Evolutionary conservation across 2,329 filamentous ascomycete genomes (phyloP).

Genomic region (Colletotrichum higginsianum): DNA sequence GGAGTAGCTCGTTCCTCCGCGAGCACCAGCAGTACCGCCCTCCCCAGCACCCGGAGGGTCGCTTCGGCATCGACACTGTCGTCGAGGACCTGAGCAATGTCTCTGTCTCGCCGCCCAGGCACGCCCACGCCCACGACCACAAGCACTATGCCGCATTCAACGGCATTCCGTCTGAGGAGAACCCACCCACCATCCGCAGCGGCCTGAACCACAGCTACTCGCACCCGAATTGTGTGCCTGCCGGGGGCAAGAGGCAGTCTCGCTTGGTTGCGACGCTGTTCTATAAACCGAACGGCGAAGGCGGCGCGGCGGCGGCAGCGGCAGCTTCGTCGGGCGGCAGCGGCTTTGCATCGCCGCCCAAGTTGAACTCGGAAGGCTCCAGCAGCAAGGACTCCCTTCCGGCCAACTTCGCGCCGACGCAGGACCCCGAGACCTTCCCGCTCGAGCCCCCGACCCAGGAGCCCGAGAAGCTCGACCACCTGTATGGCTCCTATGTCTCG

Average conservation of each 20-base stretch:
- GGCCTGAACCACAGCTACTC: slow-evolving; percentile 74
- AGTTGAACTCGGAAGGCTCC: slow-evolving; percentile 51
- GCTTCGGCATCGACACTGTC: slow-evolving; percentile 76
- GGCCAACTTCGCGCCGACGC: slow-evolving; percentile 72
- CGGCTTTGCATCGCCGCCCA: slow-evolving; percentile 53
- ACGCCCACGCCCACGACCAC: slow-evolving; percentile 21
- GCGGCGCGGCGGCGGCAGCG: not conserved
- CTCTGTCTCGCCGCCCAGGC: slow-evolving; percentile 52
- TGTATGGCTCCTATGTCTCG: slow-evolving; percentile 77
- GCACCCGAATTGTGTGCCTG: slow-evolving; percentile 74
- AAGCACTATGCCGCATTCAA: slow-evolving; percentile 67
- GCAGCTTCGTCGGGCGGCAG: slow-evolving; percentile 34
- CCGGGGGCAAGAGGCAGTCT: slow-evolving; percentile 62
- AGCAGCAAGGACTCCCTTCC: slow-evolving; percentile 60
- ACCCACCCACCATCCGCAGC: slow-evolving; percentile 73
- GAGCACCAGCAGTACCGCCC: slow-evolving; percentile 76
- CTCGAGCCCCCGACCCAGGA: slow-evolving; percentile 71
- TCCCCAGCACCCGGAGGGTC: slow-evolving; percentile 66
- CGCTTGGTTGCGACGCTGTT: slow-evolving; percentile 75
- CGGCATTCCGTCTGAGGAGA: slow-evolving; percentile 72
- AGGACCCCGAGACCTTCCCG: slow-evolving; percentile 70
- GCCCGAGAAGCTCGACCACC: slow-evolving; percentile 73
- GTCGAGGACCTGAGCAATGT: slow-evolving; percentile 68
- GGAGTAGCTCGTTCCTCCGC: slow-evolving; percentile 74
- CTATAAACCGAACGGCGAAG: slow-evolving; percentile 65